Percentiles rank a stretch among this genome's conserved stretches.
Conservation (phyloP, 306 rosid genomes). For the Quercus suber region DNA sequence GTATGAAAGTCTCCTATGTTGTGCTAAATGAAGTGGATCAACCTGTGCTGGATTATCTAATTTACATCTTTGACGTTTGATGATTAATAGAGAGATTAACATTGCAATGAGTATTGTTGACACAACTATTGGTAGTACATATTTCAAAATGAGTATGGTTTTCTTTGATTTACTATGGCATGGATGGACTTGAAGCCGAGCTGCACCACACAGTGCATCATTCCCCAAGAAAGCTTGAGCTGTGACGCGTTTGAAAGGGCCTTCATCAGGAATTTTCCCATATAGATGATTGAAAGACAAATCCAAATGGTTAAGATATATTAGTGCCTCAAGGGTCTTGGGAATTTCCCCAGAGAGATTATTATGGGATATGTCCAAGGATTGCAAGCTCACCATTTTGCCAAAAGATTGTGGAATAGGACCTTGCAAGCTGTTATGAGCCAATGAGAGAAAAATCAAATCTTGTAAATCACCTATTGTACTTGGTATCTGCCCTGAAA, state of each 20-base stretch:
- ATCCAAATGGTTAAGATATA: conserved; percentile 18
- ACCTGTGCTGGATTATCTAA: too few species aligned
- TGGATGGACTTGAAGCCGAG: conserved; percentile 22
- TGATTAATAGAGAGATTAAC: too few species aligned
- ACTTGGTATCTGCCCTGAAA: too few species aligned
- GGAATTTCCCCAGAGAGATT: conserved; percentile 22
- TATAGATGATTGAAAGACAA: conserved; percentile 26
- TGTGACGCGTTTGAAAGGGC: conserved; percentile 27
- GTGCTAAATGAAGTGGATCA: too few species aligned
- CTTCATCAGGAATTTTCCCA: conserved; percentile 33
- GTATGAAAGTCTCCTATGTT: too few species aligned
- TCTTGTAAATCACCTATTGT: conserved; percentile 1
- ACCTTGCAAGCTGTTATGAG: conserved; percentile 3
- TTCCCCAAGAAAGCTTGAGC: conserved; percentile 29
- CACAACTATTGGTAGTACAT: not conserved
- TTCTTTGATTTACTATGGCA: conserved; percentile 5
- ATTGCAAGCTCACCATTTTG: conserved; percentile 8
- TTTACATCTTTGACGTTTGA: too few species aligned
- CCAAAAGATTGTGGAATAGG: conserved; percentile 13
- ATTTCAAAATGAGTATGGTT: not conserved
- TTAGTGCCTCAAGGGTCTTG: conserved; percentile 31
- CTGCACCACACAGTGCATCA: conserved; percentile 31
- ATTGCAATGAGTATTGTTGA: too few species aligned
- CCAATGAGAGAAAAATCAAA: conserved; percentile 5
- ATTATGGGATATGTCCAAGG: conserved; percentile 30